Percentiles rank a stretch among this genome's conserved stretches.
phyloP scores from a whole-genome alignment of 2,329 filamentous ascomycete genomes.

The Claviceps cyperi region DNA sequence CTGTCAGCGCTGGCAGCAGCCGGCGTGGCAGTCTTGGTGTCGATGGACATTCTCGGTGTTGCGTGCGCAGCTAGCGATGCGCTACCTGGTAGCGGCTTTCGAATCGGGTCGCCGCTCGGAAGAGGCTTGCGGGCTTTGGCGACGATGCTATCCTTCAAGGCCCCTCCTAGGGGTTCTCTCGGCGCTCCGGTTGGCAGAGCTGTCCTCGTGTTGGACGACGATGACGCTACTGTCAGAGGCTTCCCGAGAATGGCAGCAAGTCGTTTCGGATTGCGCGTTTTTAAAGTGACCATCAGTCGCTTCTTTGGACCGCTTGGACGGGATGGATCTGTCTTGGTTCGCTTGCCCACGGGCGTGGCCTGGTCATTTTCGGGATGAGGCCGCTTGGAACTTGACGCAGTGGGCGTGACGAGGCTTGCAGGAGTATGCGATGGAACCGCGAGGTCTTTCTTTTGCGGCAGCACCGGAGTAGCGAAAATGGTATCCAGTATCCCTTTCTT shows the following conservation, averaged over 20 bases:
- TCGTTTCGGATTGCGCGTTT: conserved; percentile 19
- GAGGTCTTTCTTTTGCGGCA: conserved; percentile 1
- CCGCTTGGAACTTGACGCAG: conserved; percentile 17
- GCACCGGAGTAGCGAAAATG: conserved; percentile 1
- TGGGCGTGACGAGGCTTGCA: conserved; percentile 9
- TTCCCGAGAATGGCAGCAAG: conserved; percentile 21
- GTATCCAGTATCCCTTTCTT: neutral
- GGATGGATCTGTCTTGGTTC: conserved; percentile 18
- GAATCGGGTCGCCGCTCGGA: conserved; percentile 15
- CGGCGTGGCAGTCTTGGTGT: conserved; percentile 9
- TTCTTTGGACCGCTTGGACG: conserved; percentile 15
- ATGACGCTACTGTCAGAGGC: conserved; percentile 8
- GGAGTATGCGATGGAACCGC: conserved; percentile 9
- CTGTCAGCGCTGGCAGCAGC: conserved; percentile 11
- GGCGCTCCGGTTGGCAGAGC: conserved; percentile 19
- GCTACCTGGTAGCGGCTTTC: conserved; percentile 20
- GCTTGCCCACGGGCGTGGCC: conserved; percentile 22
- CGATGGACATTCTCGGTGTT: conserved; percentile 15
- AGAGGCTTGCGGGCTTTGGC: conserved; percentile 24
- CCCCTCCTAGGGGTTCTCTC: conserved; percentile 12
- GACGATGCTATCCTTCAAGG: conserved; percentile 16
- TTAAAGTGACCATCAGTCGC: conserved; percentile 23
- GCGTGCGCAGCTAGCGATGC: conserved; percentile 11
- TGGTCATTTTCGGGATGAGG: conserved; percentile 23
- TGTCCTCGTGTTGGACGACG: conserved; percentile 13